A percentile compares a stretch with the other conserved stretches of the same genome.
Conservation (phyloP, 2,329 filamentous ascomycete species). For the Myriosclerotinia scirpicola region DNA sequence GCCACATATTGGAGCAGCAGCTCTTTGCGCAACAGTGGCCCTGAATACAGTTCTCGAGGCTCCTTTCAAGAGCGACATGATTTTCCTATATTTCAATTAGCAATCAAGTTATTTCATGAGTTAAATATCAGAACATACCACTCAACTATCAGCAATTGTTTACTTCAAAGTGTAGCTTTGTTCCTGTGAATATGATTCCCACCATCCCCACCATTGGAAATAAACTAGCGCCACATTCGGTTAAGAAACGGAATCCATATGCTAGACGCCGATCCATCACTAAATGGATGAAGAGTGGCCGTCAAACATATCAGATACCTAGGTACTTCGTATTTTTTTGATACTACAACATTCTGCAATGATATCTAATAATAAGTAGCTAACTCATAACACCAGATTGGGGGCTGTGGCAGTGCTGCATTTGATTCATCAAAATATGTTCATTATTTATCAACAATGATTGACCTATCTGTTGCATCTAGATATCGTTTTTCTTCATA, state of each 20-base stretch:
- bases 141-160: conserved; percentile 19
- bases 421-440: too few relatives aligned
- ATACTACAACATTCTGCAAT: too few relatives aligned
- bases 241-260: neutral
- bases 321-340: neutral
- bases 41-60: conserved; percentile 34
- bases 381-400: too few relatives aligned
- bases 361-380: too few relatives aligned
- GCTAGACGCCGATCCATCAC: neutral
- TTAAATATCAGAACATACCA: neutral
- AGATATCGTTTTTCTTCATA: too few relatives aligned
- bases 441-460: too few relatives aligned
- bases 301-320: neutral
- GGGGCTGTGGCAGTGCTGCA: too few relatives aligned
- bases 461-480: too few relatives aligned
- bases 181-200: conserved; percentile 8
- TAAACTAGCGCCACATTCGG: conserved; percentile 13
- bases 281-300: neutral
- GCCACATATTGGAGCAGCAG: conserved; percentile 31
- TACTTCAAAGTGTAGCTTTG: conserved; percentile 10
- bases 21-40: conserved; percentile 30
- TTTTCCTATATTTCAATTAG: conserved; percentile 25
- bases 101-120: conserved; percentile 1
- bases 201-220: conserved; percentile 16
- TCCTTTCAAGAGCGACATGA: conserved; percentile 40